Percentiles rank a stretch among this genome's conserved stretches.
These are phyloP conservation scores for Porcisia deanei DNA, from an alignment of 208 protist species.

Conservation along the genomic window DNA sequence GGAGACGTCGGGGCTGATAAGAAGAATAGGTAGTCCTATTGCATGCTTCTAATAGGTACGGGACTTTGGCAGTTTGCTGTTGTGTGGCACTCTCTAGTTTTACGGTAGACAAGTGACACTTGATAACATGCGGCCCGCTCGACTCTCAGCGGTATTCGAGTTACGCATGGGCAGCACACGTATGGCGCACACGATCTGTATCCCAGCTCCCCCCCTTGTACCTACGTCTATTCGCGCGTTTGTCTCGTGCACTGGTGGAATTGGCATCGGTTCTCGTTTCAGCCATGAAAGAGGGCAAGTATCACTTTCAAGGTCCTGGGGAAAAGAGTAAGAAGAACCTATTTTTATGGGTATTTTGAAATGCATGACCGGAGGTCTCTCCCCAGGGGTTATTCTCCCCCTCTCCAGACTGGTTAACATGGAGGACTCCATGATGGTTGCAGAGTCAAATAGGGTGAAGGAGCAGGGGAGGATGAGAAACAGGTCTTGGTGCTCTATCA, in stretches of 20 bases:
- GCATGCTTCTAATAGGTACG: neutral
- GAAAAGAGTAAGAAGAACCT: neutral
- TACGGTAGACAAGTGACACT: neutral
- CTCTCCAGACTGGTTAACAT: neutral
- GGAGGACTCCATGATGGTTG: neutral
- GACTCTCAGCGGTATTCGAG: too few relatives aligned
- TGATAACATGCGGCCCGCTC: neutral
- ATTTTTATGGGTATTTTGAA: neutral
- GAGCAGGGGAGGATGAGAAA: neutral
- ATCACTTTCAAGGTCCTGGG: neutral
- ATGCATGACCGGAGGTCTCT: too few relatives aligned
- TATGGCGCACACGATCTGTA: neutral
- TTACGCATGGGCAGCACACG: neutral
- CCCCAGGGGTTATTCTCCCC: neutral
- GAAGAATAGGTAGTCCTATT: conserved; percentile 5
- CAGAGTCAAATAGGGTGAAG: neutral
- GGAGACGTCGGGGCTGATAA: conserved; percentile 5
- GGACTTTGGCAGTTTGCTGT: neutral
- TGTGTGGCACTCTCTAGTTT: neutral
- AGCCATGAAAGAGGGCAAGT: neutral
- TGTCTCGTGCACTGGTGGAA: neutral
- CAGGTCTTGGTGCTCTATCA: neutral
- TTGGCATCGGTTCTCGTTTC: neutral
- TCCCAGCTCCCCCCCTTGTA: neutral
- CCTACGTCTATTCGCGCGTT: neutral